These are phyloP conservation scores for Cutaneotrichosporon cyanovorans DNA, from an alignment of 1,284 basidiomycete species.

Conservation along the genomic window DNA sequence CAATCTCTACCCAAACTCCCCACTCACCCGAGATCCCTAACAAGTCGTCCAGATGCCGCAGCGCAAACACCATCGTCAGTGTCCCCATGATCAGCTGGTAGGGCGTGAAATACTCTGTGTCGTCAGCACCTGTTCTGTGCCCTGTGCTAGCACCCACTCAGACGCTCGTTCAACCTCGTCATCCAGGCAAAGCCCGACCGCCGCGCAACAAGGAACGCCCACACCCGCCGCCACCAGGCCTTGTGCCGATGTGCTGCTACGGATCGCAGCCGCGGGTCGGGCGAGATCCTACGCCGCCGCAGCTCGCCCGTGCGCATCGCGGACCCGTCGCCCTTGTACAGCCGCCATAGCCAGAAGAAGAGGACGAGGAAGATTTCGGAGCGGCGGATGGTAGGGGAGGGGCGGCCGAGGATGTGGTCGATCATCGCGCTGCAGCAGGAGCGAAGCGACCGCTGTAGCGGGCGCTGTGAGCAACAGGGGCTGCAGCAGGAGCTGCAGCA, in stretches of 20 bases:
- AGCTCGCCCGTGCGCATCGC: conserved; percentile 22
- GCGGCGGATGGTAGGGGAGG: conserved; percentile 66
- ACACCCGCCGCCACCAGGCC: conserved; percentile 20
- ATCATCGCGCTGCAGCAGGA: conserved; percentile 53
- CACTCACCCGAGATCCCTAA: conserved; percentile 69
- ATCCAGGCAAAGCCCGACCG: conserved; percentile 31
- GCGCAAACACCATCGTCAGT: conserved; percentile 73
- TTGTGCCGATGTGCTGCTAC: neutral
- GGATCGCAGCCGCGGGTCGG: neutral
- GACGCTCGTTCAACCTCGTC: conserved; percentile 33
- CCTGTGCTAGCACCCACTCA: conserved; percentile 26
- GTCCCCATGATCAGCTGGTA: conserved; percentile 88
- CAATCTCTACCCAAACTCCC: no score
- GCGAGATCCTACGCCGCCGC: neutral
- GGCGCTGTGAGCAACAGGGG: neutral
- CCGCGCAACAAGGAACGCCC: conserved; percentile 30
- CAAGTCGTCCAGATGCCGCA: conserved; percentile 79
- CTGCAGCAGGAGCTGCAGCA: no score
- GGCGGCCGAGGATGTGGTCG: conserved; percentile 71
- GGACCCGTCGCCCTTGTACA: conserved; percentile 62
- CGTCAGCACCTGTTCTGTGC: neutral
- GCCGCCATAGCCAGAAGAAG: conserved; percentile 79
- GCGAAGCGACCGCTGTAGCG: neutral
- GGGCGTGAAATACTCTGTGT: conserved; percentile 73
- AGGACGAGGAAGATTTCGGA: conserved; percentile 75